These are phyloP conservation scores for Cystobasidiaceae sp. DNA, from an alignment of 1,284 basidiomycete genomes.

Conservation along the genomic window DNA sequence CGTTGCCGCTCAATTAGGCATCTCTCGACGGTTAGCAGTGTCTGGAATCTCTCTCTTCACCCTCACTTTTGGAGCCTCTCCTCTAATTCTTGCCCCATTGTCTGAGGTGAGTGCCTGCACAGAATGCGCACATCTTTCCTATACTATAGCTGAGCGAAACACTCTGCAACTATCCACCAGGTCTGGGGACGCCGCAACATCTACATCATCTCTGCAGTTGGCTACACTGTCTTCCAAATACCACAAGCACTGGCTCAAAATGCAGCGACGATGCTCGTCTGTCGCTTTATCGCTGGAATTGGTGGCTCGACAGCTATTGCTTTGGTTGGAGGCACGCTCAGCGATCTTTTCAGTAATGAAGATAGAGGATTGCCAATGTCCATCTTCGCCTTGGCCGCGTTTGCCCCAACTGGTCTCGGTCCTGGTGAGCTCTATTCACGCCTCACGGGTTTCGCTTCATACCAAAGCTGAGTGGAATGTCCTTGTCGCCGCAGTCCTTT, in stretches of 20 bases:
- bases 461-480: too few relatives aligned
- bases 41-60: conserved; percentile 28
- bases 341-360: conserved; percentile 46
- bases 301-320: conserved; percentile 43
- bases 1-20: background rate
- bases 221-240: conserved; percentile 38
- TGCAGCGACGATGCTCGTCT: conserved; percentile 41
- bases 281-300: conserved; percentile 41
- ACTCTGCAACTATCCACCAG: background rate
- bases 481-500: background rate
- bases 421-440: background rate
- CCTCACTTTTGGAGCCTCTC: conserved; percentile 21
- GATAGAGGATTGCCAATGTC: conserved; percentile 49
- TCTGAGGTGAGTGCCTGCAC: conserved; percentile 2
- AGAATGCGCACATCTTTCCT: background rate
- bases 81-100: conserved; percentile 26
- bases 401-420: conserved; percentile 28
- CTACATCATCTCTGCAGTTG: conserved; percentile 53
- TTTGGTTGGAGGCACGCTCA: conserved; percentile 56
- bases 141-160: background rate
- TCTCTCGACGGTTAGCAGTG: conserved; percentile 12
- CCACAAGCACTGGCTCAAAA: conserved; percentile 43
- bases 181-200: conserved; percentile 59
- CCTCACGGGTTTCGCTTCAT: too few relatives aligned
- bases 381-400: conserved; percentile 26